Conservation (phyloP, 768 basidiomycete genomes). For the Pleurotus ostreatus region DNA sequence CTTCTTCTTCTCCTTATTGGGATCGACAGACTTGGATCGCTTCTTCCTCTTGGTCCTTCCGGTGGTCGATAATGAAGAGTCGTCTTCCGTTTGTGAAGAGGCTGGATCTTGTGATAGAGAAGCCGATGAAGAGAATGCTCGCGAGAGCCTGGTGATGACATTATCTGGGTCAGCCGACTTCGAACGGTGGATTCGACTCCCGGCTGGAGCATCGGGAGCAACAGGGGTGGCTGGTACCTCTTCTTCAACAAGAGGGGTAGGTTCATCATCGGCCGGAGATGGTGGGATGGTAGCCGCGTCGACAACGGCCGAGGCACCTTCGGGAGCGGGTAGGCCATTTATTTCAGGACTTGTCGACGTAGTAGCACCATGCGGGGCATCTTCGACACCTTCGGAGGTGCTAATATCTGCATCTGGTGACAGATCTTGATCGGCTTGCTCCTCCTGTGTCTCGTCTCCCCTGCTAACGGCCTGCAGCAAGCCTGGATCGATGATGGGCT, state of each 20-base stretch:
- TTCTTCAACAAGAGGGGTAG: constrained; percentile 13
- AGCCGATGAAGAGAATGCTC: constrained; percentile 51
- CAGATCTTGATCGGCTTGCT: constrained; percentile 6
- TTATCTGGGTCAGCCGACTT: constrained; percentile 80
- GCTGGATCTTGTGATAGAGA: constrained; percentile 41
- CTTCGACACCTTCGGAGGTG: constrained; percentile 9
- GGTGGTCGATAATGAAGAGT: constrained; percentile 66
- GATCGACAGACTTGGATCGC: constrained; percentile 36
- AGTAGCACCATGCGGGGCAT: constrained; percentile 12
- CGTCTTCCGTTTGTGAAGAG: constrained; percentile 65
- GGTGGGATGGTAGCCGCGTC: constrained; percentile 5
- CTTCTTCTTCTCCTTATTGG: constrained; percentile 46
- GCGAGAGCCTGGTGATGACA: constrained; percentile 46
- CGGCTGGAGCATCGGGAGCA: constrained; percentile 26
- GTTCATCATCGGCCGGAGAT: constrained; percentile 4
- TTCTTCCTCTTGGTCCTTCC: constrained; percentile 44
- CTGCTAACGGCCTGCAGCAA: neutral
- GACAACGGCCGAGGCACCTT: neutral
- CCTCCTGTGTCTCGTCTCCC: constrained; percentile 7
- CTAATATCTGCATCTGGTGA: constrained; percentile 7
- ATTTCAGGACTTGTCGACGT: constrained; percentile 3
- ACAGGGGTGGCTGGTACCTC: constrained; percentile 32
- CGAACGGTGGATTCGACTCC: constrained; percentile 61
- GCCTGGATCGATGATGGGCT: neutral
- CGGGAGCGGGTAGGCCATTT: neutral